A percentile compares a stretch with the other conserved stretches of the same genome.
phyloP scores from a whole-genome alignment of 2,329 filamentous ascomycete genomes.

The Fusarium liriodendri region DNA sequence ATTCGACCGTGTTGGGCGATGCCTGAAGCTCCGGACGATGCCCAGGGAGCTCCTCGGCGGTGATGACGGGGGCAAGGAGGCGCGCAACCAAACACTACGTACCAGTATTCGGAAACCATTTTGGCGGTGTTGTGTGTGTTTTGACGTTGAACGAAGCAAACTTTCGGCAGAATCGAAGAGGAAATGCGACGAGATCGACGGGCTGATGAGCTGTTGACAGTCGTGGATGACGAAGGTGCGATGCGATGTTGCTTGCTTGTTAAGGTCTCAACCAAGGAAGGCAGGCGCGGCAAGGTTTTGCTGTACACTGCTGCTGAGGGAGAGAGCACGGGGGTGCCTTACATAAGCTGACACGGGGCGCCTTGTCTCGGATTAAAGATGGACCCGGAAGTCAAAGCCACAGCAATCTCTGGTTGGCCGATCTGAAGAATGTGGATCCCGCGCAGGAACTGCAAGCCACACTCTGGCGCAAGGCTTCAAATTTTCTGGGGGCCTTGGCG shows the following conservation, averaged over 20 bases:
- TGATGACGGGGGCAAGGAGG: constrained; percentile 46
- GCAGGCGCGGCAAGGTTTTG: constrained; percentile 56
- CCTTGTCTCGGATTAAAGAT: constrained; percentile 37
- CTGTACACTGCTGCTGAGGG: constrained; percentile 42
- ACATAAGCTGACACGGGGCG: constrained; percentile 44
- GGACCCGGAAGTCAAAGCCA: constrained; percentile 1
- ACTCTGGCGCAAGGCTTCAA: constrained; percentile 36
- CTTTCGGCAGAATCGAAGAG: constrained; percentile 27
- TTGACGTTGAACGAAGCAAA: constrained; percentile 27
- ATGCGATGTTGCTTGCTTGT: constrained; percentile 44
- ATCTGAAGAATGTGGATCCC: background rate
- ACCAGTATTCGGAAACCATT: constrained; percentile 88
- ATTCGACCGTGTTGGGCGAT: constrained; percentile 30
- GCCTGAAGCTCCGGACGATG: constrained; percentile 47
- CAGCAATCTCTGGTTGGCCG: background rate
- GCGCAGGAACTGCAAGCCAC: constrained; percentile 19
- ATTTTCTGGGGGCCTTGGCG: constrained; percentile 38
- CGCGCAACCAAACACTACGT: constrained; percentile 58
- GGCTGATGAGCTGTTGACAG: constrained; percentile 24
- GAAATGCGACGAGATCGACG: constrained; percentile 28
- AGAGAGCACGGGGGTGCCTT: constrained; percentile 45
- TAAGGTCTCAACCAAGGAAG: constrained; percentile 54
- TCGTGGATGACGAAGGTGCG: constrained; percentile 43
- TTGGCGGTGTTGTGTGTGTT: constrained; percentile 55
- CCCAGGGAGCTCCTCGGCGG: constrained; percentile 44